Conservation (phyloP, 1,284 basidiomycete genomes). For the Ceratobasidium sp. region DNA sequence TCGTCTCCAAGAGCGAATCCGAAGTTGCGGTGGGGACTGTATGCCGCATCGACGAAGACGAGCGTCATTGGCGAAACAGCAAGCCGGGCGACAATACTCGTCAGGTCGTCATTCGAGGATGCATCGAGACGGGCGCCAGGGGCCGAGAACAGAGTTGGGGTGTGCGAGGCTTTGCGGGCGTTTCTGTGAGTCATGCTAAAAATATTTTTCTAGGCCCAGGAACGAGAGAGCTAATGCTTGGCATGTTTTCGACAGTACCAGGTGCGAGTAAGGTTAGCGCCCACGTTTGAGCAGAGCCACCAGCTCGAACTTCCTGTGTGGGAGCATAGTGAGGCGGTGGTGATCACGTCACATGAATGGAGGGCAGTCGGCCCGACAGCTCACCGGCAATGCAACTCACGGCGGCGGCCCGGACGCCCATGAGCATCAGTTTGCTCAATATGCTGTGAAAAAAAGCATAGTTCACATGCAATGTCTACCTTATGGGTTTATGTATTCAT, state of each 20-base stretch:
- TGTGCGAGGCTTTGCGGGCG: conserved; percentile 18
- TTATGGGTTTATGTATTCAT: not conserved
- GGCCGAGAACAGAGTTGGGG: conserved; percentile 29
- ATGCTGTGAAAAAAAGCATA: not conserved
- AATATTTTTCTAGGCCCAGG: not conserved
- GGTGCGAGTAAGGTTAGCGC: conserved; percentile 15
- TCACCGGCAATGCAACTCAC: not conserved
- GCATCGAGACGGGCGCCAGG: conserved; percentile 21
- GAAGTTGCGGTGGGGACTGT: conserved; percentile 16
- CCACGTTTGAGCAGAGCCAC: not conserved
- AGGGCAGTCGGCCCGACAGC: not conserved
- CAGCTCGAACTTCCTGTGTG: not conserved
- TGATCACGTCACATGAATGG: conserved; percentile 30
- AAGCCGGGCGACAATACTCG: conserved; percentile 25
- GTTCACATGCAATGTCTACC: not conserved
- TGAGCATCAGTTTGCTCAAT: conserved; percentile 11
- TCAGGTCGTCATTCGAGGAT: conserved; percentile 31
- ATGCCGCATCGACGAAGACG: conserved; percentile 32
- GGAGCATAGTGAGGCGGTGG: conserved; percentile 25
- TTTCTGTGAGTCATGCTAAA: conserved; percentile 2
- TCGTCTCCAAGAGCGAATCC: conserved; percentile 11
- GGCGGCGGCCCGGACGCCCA: conserved; percentile 15
- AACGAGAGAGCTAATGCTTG: not conserved
- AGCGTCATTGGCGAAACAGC: conserved; percentile 26
- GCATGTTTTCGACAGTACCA: conserved; percentile 20